Evolutionary conservation across 176 grass and related monocot species (phyloP), one percentile per base, ranked within the genome.

Genomic region (Juncus inflexus): DNA sequence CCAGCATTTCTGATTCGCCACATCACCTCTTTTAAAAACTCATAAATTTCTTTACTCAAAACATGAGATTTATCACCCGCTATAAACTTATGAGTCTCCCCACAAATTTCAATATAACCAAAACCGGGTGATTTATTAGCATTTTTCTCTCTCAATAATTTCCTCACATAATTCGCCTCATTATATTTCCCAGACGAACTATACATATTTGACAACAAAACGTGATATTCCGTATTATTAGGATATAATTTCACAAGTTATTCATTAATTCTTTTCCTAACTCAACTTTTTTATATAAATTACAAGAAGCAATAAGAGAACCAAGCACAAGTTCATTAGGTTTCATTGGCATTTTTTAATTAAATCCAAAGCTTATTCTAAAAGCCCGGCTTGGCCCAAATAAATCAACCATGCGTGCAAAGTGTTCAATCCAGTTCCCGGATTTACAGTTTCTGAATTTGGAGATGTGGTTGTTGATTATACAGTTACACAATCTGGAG

Each of bases 291-390:
- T 83, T 59, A 12, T 90, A 67, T 73, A 77, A 75, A 68, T 75
- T 80, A 70, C 86, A 87, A 8, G 86, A 83, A 0, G 86, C 67
- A 0, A 95, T 75, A 54, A 95, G 78, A 3, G 91, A 83, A 15
- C 91, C 73, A 0, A 96, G 74, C 50, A 96, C 84, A 37, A 87
- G 83, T 47, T 96, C 81, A 7, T 90, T 96, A 5, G 87, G 83
- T 10, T 40, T 59, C 76, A 85, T 57, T 1, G 76, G 73, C 84
- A 90, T 95, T 8, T 67, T 12, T 57, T 47, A 0, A 87, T 76
- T 50, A 85, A 53, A 1, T 10, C 50, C 78, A 87, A 82, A 0
- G 81, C 81, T 47, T 90, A 67, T 0, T 81, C 78, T 3, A 90
- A 68, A 6, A 73, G 76, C 13, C 84, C 76, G 2, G 83, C 81